Evolutionary conservation across 495 filamentous ascomycete genomes (phyloP).

Genomic region (Tuber aestivum): DNA sequence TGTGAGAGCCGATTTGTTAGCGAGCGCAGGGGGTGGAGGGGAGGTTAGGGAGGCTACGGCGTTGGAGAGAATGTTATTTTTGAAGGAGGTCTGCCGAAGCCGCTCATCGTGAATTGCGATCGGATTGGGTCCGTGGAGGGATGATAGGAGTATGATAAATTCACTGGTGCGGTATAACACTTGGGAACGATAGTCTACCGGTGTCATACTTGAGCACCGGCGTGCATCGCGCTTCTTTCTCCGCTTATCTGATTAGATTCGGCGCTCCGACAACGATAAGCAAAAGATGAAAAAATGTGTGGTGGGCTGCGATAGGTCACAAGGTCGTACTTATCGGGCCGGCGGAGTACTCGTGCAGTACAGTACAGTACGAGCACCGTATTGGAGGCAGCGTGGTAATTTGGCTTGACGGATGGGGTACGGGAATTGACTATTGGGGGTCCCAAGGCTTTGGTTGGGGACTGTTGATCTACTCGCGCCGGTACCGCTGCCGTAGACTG

Average conservation of each 20-base stretch:
- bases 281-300: background rate
- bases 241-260: background rate
- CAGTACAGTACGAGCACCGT: no score
- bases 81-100: conserved; percentile 41
- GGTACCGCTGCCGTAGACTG: no score
- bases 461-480: background rate
- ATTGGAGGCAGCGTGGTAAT: background rate
- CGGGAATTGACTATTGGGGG: background rate
- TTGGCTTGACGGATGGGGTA: background rate
- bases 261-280: background rate
- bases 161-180: no score
- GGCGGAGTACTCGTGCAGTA: background rate
- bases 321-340: no score
- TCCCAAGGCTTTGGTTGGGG: background rate
- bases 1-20: conserved; percentile 39
- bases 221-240: background rate
- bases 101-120: conserved; percentile 31
- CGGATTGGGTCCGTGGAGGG: background rate
- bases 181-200: no score
- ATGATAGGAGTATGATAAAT: background rate
- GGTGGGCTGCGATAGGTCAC: background rate
- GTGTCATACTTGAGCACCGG: no score
- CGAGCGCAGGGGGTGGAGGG: background rate
- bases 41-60: conserved; percentile 21
- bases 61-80: conserved; percentile 39